These are phyloP conservation scores for Candida alai DNA, from an alignment of 805 yeast genomes.

Conservation along the genomic window DNA sequence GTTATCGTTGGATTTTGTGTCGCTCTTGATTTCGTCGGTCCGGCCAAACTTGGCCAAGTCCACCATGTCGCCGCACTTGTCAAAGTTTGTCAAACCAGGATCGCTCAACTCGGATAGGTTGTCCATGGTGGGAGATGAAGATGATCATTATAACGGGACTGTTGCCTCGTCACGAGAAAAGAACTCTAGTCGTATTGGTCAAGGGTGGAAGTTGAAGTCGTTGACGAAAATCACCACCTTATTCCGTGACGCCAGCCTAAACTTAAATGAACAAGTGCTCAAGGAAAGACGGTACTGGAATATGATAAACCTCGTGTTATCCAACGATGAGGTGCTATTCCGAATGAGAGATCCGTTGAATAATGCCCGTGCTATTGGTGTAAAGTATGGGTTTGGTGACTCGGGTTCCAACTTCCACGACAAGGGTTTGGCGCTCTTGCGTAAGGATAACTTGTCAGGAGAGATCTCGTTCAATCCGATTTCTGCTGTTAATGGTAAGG, in stretches of 20 bases:
- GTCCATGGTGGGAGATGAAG: conserved; percentile 16
- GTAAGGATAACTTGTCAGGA: conserved; percentile 40
- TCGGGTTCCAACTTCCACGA: conserved; percentile 78
- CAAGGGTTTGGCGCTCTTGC: conserved; percentile 70
- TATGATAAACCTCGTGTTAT: conserved; percentile 40
- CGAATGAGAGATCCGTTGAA: conserved; percentile 53
- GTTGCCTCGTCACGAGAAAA: conserved; percentile 13
- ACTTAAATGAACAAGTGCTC: conserved; percentile 50
- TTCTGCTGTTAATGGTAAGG: conserved; percentile 25
- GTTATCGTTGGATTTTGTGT: conserved; percentile 79
- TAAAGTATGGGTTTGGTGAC: conserved; percentile 88
- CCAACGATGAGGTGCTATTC: conserved; percentile 58
- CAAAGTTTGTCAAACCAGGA: conserved; percentile 70
- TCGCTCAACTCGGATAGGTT: conserved; percentile 56
- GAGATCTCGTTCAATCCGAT: conserved; percentile 33
- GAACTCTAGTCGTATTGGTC: conserved; percentile 41
- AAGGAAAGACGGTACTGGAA: conserved; percentile 72
- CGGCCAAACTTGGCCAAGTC: conserved; percentile 84
- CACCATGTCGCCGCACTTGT: conserved; percentile 82
- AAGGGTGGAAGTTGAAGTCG: conserved; percentile 85
- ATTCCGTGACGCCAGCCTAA: conserved; percentile 47
- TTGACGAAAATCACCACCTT: conserved; percentile 51
- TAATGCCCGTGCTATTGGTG: conserved; percentile 58
- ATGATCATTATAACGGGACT: conserved; percentile 16
- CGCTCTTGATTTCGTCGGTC: conserved; percentile 72